Evolutionary conservation across 2,329 filamentous ascomycete species (phyloP).

Genomic region (Cyphellophora attinorum): DNA sequence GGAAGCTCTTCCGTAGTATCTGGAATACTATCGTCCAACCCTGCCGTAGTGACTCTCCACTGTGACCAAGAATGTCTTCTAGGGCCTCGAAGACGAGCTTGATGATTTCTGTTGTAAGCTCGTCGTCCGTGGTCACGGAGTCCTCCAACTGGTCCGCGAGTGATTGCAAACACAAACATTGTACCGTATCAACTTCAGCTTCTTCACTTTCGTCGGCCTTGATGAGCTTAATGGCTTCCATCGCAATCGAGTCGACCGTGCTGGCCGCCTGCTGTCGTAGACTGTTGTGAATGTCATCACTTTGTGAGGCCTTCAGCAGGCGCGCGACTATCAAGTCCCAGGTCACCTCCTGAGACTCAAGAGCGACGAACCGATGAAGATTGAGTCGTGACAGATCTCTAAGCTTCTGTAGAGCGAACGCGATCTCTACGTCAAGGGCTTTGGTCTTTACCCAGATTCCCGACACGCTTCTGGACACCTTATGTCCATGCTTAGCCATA

Average conservation of each 20-base stretch:
- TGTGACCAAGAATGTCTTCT: slow-evolving; percentile 75
- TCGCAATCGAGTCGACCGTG: slow-evolving; percentile 42
- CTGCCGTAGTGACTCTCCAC: slow-evolving; percentile 53
- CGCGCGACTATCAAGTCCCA: slow-evolving; percentile 60
- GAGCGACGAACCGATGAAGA: slow-evolving; percentile 61
- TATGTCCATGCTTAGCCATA: slow-evolving; percentile 21
- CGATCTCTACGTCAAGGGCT: slow-evolving; percentile 33
- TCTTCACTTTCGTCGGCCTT: slow-evolving; percentile 22
- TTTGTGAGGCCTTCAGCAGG: slow-evolving; percentile 37
- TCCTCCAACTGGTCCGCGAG: slow-evolving; percentile 11
- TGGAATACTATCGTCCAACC: slow-evolving; percentile 83
- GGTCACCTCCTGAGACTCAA: slow-evolving; percentile 52
- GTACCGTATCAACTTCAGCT: slow-evolving; percentile 10
- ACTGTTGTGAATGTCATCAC: slow-evolving; percentile 26
- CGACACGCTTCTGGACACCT: slow-evolving; percentile 30
- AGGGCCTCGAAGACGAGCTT: slow-evolving; percentile 69
- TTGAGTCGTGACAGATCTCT: slow-evolving; percentile 66
- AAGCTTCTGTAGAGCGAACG: slow-evolving; percentile 59
- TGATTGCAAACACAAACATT: slow-evolving; percentile 10
- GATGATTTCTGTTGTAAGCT: slow-evolving; percentile 46
- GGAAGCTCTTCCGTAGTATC: slow-evolving; percentile 51
- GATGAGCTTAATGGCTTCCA: slow-evolving; percentile 32
- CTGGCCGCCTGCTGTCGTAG: slow-evolving; percentile 48
- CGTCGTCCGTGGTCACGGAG: neutral
- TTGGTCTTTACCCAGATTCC: slow-evolving; percentile 29